Evolutionary conservation across 306 rosid species (phyloP), one percentile per base, ranked within the genome.

Genomic region (Sicyos baderoa): DNA sequence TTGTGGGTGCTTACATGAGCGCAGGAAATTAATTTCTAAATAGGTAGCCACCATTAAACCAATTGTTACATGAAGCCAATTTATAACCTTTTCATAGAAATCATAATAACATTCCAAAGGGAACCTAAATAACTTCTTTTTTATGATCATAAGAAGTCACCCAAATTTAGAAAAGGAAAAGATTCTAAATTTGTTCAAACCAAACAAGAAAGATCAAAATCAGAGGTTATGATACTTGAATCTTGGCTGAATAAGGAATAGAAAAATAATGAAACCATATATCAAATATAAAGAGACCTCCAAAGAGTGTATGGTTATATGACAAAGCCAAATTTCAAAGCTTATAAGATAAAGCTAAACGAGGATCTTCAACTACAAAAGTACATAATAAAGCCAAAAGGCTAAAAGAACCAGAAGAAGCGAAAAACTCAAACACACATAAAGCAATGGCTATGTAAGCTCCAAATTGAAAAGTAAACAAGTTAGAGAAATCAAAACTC

Each of bases 161-260:
- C 45, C 0, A 48, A 48, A 67, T 47, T 48, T 48, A 23, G 72
- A 8, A 67, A 67, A 4, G 56, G 14, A 23, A 48, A 4, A 67
- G 13, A 25, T 47, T 48, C 54, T 22, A 7, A 66, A 23, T 66
- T 15, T 66, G 17, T 48, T 47, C 9, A 47, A 48, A 23, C 72
- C 56, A 67, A 47, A 66, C 55, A 45, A 66, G 71, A 23, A 66
- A 67, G 18, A 14, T 23, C 21, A 23, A 25, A 67, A 67, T 6
- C 15, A 16, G 11, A 23, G 16, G 8, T 48, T 23, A 47, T 45
- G 44, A 45, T 27, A 48, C 44, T 14, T 22, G 15, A 22, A 19
- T 7, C 37, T 67, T 45, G 44, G 9, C 44, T 37, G 44, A 37
- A 37, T 37, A 37, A 37, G 44, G 44, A 37, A 37, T 37, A 37